Evolutionary conservation across 225 moss, liverwort and hornwort genomes (phyloP), one percentile per base, ranked within the genome.

Genomic region (Climacium dendroides): DNA sequence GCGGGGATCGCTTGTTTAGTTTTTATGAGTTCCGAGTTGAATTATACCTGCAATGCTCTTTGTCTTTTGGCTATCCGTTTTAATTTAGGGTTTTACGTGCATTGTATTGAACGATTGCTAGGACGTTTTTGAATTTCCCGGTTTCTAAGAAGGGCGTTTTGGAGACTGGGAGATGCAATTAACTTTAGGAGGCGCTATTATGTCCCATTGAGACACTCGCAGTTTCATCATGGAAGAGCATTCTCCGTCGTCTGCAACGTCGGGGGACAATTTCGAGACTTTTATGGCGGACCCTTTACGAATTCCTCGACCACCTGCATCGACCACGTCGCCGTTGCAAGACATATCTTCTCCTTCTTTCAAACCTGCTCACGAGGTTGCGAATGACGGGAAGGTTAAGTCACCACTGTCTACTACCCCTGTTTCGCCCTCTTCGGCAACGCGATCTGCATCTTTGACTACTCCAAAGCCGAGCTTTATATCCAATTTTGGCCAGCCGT

Each of bases 221-320:
- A 71, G 50, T 85, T 28, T 30, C 74, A 76, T 74, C 78, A 94
- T 93, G 94, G 94, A 93, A 86, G 94, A 92, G 76, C 89, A 82
- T 82, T 89, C 92, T 86, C 89, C 88, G 65, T 89, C 91, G 37
- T 83, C 88, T 74, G 92, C 88, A 52, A 79, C 67, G 66, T 90
- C 89, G 48, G 92, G 91, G 85, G 90, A 91, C 88, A 92, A 94
- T 87, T 94, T 94, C 29, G 88, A 89, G 41, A 79, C 91, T 23
- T 88, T 91, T 54, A 55, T 80, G 85, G 66, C 73, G 76, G 86
- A 90, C 79, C 85, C 89, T 41, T 72, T 47, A 30, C 74, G 83
- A 76, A 81, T 80, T 65, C 47, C 81, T 70, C 61, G 84, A 55
- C 80, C 74, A 7, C 78, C 84, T 89, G 45, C 85, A 24, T 67